Evolutionary conservation across 2,329 filamentous ascomycete species (phyloP).

Genomic region (Trichothecium sympodiale): DNA sequence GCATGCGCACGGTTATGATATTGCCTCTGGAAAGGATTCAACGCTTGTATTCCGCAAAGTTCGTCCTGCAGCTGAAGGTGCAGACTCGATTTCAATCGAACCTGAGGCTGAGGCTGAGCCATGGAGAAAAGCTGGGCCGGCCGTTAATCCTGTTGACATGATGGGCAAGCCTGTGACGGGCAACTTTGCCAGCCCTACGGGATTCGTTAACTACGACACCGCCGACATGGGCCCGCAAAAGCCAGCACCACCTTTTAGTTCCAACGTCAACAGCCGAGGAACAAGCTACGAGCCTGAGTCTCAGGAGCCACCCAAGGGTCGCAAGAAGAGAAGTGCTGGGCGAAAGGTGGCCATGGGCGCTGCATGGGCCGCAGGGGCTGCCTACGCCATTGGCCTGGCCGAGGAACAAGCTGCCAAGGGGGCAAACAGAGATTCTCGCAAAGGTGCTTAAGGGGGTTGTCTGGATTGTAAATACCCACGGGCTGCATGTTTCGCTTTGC

Average conservation of each 20-base stretch:
- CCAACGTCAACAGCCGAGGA: slow-evolving; percentile 33
- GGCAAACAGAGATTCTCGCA: too few relatives aligned
- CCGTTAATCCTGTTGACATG: slow-evolving; percentile 49
- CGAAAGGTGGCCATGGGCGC: slow-evolving; percentile 43
- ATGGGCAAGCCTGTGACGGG: slow-evolving; percentile 37
- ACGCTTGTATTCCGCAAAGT: slow-evolving; percentile 58
- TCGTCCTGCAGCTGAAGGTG: slow-evolving; percentile 11
- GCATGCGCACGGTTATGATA: slow-evolving; percentile 52
- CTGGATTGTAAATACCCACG: too few relatives aligned
- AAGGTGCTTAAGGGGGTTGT: not conserved
- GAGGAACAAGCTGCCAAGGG: slow-evolving; percentile 44
- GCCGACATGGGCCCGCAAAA: slow-evolving; percentile 15
- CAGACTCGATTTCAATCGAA: not conserved
- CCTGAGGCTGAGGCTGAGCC: not conserved
- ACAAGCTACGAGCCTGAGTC: slow-evolving; percentile 27
- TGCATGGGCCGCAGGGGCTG: slow-evolving; percentile 40
- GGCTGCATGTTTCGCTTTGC: too few relatives aligned
- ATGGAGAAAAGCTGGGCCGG: not conserved
- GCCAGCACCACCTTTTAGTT: slow-evolving; percentile 24
- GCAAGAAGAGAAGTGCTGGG: slow-evolving; percentile 27
- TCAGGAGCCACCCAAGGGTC: slow-evolving; percentile 7
- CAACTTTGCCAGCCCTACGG: slow-evolving; percentile 53
- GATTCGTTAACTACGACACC: slow-evolving; percentile 52
- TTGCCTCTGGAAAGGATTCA: slow-evolving; percentile 51
- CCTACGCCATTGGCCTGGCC: slow-evolving; percentile 48